These are phyloP conservation scores for Neurospora sp. DNA, from an alignment of 2,329 filamentous ascomycete species.

Conservation along the genomic window DNA sequence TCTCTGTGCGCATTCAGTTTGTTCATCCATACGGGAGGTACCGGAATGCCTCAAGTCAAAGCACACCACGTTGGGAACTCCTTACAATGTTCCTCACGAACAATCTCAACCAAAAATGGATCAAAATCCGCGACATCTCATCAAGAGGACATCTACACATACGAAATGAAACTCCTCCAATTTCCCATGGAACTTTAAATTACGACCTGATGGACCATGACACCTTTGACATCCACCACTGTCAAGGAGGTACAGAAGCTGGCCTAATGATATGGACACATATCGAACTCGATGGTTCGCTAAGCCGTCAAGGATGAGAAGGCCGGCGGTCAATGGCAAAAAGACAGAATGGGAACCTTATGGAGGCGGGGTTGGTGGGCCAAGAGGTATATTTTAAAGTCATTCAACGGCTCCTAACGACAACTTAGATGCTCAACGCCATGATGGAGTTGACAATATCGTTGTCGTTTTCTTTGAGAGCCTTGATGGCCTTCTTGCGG, in stretches of 20 bases:
- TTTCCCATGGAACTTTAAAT: background rate
- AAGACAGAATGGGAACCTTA: background rate
- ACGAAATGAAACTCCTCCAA: background rate
- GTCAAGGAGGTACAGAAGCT: background rate
- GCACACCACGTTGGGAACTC: background rate
- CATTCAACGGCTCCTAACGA: background rate
- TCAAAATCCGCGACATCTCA: background rate
- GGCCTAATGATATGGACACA: background rate
- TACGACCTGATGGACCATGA: background rate
- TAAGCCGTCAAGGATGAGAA: background rate
- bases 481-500: constrained; percentile 97
- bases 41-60: background rate
- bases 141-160: background rate
- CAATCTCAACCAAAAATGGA: background rate
- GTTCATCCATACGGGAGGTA: background rate
- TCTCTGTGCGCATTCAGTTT: background rate
- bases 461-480: constrained; percentile 97
- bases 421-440: constrained; percentile 72
- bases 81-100: background rate
- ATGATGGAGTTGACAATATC: constrained; percentile 99
- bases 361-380: background rate
- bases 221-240: background rate
- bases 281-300: background rate
- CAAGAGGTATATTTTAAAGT: background rate
- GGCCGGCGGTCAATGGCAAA: background rate